Evolutionary conservation across 805 yeast genomes (phyloP), one percentile per base, ranked within the genome.

Genomic region (Nakazawaea pomicola): DNA sequence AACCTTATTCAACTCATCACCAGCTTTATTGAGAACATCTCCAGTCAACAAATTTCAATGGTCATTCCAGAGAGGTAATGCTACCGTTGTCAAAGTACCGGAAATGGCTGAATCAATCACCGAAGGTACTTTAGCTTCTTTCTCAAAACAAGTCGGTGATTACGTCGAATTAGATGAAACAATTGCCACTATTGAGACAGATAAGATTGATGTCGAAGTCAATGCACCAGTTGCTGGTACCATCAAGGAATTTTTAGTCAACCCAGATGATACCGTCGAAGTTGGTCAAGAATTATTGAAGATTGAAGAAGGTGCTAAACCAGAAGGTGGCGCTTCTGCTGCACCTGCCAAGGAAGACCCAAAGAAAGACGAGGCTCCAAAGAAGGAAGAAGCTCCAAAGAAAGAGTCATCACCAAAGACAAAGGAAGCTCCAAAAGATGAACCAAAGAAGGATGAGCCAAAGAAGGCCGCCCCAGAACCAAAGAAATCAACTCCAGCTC

Each of bases 21-120:
- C n/a, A n/a, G n/a, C 38, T 16, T n/a, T n/a, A 31, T 18, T 17
- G 14, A 15, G 28, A 20, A 19, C 23, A 14, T 10, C 32, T 10
- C 15, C 39, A 19, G n/a, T 14, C 29, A 29, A 30, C 21, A 21
- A 24, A 31, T 29, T 30, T 12, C 41, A 31, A 33, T 41, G 29
- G 16, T 18, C 21, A 6, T 35, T 35, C 36, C 31, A 18, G 16
- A 29, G 70, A 49, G 57, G 51, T 27, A 54, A 60, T 40, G 53
- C 70, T 2, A 66, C 64, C 21, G 57, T 62, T 36, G 95, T 91
- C 40, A 86, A 89, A 64, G 98, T 93, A 17, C 99, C 99, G 36
- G 95, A 87, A 50, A 89, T 93, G 97, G 98, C 99, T 33, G 99
- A 93, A 68, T 90, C 97, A 38, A 83, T 93, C 58, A 87, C 96